Evolutionary conservation across 495 filamentous ascomycete species (phyloP), one percentile per base, ranked within the genome.

Genomic region (Xylaria palmicola): DNA sequence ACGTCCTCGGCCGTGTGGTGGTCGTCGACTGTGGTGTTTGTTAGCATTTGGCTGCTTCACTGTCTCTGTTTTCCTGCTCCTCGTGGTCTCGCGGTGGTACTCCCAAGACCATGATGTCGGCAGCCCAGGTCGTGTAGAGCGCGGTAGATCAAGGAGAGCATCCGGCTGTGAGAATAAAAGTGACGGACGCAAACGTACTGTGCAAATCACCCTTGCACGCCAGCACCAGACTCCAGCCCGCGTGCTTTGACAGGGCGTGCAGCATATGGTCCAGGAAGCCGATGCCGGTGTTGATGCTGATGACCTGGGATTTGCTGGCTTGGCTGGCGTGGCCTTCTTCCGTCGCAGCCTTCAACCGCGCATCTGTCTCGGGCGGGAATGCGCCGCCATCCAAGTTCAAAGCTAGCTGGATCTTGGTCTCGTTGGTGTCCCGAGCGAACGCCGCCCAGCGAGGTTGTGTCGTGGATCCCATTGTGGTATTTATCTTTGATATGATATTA

Each of bases 251-350:
- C 39, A 97, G 85, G 27, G 94, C 94, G 72, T 98, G 94, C 50
- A 98, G 81, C 94, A 98, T 98, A 79, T 98, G 94, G 79, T 98
- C 94, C 32, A 98, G 79, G 76, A 98, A 98, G n/a, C 94, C 94
- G 70, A 98, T 96, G 49, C 94, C 94, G 1, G 93, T 94, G 81
- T 89, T 89, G 59, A 98, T 82, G 72, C 83, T 86, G 69, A 98
- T 96, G 48, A 84, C 83, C 79, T 97, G 95, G 52, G 86, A 87
- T 36, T 86, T 83, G 39, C 87, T 90, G 65, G 85, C 79, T 67
- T 98, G 95, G 1, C 87, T 84, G 4, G 94, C 93, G 73, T 98
- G 94, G 48, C 79, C 76, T 32, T 78, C 75, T 39, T 75, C 74
- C 20, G 68, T 51, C 72, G 77, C 60, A 4, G 63, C 62, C 37